Evolutionary conservation across 1,139 yeast species (phyloP), one percentile per base, ranked within the genome.

Genomic region (Geotrichum cucujoidarum): DNA sequence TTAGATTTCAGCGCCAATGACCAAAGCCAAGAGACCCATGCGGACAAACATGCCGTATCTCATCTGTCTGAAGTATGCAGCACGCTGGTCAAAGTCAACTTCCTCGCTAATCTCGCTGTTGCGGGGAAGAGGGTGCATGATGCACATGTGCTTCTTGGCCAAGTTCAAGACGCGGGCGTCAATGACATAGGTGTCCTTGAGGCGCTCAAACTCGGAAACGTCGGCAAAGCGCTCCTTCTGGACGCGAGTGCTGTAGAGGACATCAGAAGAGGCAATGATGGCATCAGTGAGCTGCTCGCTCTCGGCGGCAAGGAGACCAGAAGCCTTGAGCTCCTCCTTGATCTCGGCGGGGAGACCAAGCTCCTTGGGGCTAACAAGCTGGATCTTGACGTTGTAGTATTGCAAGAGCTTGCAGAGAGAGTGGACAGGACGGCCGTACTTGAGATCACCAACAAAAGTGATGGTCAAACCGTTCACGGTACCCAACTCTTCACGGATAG

Each of bases 51-150:
- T 77, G 54, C 99, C 99, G 66, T 92, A 92, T 71, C 94, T 84
- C 97, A 92, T 92, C 76, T 90, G 97, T 80, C 98, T 86, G 76
- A 92, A 92, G 75, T 92, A 92, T 53, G 97, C 97, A 57, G 98
- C 97, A 70, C 98, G 85, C 70, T 90, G 97, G 70, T 94, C 99
- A 64, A 90, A 92, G 70, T 94, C 99, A 61, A 94, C 97, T 73
- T 94, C 98, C 72, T 89, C 97, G 64, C 87, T 84, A 60, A 94
- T 90, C 73, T 94, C 99, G 61, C 81, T 84, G 58, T 88, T 89
- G 72, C 99, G 86, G 67, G 99, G 99, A 62, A 94, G 79, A 68
- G 99, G 99, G 69, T 94, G 99, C 95, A 94, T 84, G 55, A 94
- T 85, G 70, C 96, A 89, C 98, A 92, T 92, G 72, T 92, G 97